Conservation (phyloP, 2,329 filamentous ascomycete species). For the Sarocladium oryzae region DNA sequence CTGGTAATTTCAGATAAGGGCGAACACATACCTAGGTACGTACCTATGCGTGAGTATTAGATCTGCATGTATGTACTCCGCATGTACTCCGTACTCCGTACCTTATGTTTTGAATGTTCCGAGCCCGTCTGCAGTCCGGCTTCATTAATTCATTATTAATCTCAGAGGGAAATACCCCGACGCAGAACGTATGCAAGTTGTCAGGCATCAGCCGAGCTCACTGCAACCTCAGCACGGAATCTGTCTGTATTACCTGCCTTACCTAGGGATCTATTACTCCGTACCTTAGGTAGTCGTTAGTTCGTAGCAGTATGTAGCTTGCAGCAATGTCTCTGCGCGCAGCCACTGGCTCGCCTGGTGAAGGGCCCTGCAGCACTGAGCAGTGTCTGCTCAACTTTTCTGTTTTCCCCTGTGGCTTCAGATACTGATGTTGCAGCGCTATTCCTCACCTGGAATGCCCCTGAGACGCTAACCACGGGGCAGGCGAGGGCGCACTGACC, state of each 20-base stretch:
- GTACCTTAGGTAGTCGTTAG: too few relatives aligned
- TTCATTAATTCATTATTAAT: constrained; percentile 6
- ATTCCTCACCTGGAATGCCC: background rate
- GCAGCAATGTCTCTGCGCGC: background rate
- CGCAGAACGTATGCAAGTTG: constrained; percentile 2
- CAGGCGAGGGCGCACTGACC: background rate
- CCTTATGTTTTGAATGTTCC: too few relatives aligned
- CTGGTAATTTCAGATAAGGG: too few relatives aligned
- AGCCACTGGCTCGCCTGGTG: background rate
- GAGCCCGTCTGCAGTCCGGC: too few relatives aligned
- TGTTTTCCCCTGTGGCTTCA: background rate
- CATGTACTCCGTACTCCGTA: too few relatives aligned
- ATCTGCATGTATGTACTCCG: too few relatives aligned
- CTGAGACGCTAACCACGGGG: constrained; percentile 1
- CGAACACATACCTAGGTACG: too few relatives aligned
- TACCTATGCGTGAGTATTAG: too few relatives aligned
- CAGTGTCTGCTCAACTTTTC: background rate
- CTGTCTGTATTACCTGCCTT: too few relatives aligned
- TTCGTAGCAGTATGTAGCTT: too few relatives aligned
- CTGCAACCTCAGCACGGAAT: too few relatives aligned
- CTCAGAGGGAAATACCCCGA: background rate
- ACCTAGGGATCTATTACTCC: too few relatives aligned
- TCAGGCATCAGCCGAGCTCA: background rate
- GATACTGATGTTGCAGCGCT: constrained; percentile 1
- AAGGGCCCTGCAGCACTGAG: background rate